Evolutionary conservation across 441 rosid species (phyloP).

Genomic region (Geranium incanum): DNA sequence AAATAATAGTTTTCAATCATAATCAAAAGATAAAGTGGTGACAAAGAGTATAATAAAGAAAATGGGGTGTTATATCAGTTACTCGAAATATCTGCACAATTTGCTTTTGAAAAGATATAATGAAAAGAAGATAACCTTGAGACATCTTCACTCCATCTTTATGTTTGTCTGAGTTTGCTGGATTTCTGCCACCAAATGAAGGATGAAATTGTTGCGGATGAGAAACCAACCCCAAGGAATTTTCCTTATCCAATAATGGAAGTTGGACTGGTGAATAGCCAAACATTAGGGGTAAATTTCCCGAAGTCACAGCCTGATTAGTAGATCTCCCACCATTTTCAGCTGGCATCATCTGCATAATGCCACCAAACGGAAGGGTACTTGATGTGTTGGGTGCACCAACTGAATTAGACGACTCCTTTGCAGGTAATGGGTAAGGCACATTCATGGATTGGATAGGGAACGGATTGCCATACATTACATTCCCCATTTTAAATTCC

Average conservation of each 20-base stretch:
- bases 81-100: neutral
- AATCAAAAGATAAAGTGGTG: constrained; percentile 1
- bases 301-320: constrained; percentile 36
- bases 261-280: constrained; percentile 82
- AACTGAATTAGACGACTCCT: constrained; percentile 41
- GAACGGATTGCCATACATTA: constrained; percentile 46
- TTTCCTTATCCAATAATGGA: constrained; percentile 71
- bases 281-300: constrained; percentile 49
- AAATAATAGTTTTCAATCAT: constrained; percentile 9
- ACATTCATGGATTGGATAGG: constrained; percentile 53
- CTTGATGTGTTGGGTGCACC: constrained; percentile 39
- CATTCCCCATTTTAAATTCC: constrained; percentile 49
- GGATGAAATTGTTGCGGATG: constrained; percentile 48
- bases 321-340: constrained; percentile 33
- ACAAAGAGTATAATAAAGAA: neutral
- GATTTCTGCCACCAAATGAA: constrained; percentile 46
- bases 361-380: constrained; percentile 33
- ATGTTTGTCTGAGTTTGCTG: constrained; percentile 46
- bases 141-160: constrained; percentile 32
- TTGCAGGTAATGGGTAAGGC: constrained; percentile 38
- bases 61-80: neutral
- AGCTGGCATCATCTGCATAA: constrained; percentile 37
- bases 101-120: constrained; percentile 5
- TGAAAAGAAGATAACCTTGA: constrained; percentile 28
- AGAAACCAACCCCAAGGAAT: constrained; percentile 51